Conservation (phyloP, 805 yeast genomes). For the Teunomyces kruisii region DNA sequence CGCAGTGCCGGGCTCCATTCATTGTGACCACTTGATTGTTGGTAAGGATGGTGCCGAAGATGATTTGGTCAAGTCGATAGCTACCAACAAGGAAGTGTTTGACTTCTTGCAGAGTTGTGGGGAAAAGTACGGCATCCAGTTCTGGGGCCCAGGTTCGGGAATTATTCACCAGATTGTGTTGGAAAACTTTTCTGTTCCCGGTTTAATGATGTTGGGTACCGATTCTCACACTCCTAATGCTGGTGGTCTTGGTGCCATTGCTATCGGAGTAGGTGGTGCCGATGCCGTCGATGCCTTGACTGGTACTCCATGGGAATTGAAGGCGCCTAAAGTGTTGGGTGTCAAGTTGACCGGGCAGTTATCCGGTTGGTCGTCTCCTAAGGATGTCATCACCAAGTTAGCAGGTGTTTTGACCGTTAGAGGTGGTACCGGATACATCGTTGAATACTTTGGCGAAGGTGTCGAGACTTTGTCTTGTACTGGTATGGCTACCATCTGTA, state of each 20-base stretch:
- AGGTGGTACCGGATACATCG: slow-evolving; percentile 97
- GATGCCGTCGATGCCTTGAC: slow-evolving; percentile 98
- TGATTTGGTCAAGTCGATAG: slow-evolving; percentile 79
- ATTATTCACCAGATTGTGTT: slow-evolving; percentile 96
- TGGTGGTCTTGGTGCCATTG: slow-evolving; percentile 97
- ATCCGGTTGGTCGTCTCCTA: slow-evolving; percentile 96
- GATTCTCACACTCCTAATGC: slow-evolving; percentile 99
- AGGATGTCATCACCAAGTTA: slow-evolving; percentile 88
- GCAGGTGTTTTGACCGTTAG: slow-evolving; percentile 94
- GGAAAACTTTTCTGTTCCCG: slow-evolving; percentile 96
- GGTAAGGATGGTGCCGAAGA: slow-evolving; percentile 90
- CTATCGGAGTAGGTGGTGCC: slow-evolving; percentile 99
- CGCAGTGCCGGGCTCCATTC: slow-evolving; percentile 92
- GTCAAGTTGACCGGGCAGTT: slow-evolving; percentile 89
- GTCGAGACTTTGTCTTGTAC: slow-evolving; percentile 90
- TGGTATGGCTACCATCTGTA: slow-evolving; percentile 99
- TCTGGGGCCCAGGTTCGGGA: slow-evolving; percentile 99
- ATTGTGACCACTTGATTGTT: slow-evolving; percentile 97
- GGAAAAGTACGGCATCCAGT: slow-evolving; percentile 92
- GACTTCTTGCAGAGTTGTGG: slow-evolving; percentile 92
- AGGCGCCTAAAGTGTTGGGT: slow-evolving; percentile 95
- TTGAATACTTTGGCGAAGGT: slow-evolving; percentile 96
- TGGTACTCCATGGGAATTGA: slow-evolving; percentile 93
- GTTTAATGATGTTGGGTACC: slow-evolving; percentile 95
- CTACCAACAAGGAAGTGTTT: slow-evolving; percentile 90